These are phyloP conservation scores for Metarhizium guizhouense DNA, from an alignment of 2,329 filamentous ascomycete species.

Conservation along the genomic window DNA sequence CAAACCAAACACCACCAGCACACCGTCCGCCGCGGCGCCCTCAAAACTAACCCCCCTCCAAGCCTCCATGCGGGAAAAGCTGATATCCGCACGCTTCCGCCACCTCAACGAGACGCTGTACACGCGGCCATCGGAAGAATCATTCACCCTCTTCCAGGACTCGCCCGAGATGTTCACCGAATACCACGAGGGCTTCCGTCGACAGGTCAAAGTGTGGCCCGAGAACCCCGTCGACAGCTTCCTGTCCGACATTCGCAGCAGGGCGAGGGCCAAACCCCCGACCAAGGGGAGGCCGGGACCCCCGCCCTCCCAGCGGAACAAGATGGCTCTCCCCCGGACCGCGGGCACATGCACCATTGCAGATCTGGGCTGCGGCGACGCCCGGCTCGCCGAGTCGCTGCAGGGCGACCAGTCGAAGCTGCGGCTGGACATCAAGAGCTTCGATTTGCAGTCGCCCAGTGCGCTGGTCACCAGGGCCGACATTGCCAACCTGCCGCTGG, in stretches of 20 bases:
- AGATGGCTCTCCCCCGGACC: constrained; percentile 58
- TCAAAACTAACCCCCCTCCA: constrained; percentile 82
- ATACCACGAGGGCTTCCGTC: constrained; percentile 93
- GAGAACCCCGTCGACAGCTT: constrained; percentile 92
- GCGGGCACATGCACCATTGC: constrained; percentile 69
- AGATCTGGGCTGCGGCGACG: constrained; percentile 91
- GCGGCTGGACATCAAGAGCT: constrained; percentile 69
- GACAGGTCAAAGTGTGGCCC: constrained; percentile 92
- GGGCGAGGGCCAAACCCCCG: constrained; percentile 46
- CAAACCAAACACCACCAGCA: not conserved
- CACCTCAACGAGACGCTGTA: constrained; percentile 97
- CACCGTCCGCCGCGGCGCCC: constrained; percentile 12
- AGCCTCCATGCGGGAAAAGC: constrained; percentile 87
- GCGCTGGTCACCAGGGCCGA: constrained; percentile 79
- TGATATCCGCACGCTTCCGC: constrained; percentile 90
- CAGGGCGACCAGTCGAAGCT: constrained; percentile 55
- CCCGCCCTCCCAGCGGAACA: constrained; percentile 16
- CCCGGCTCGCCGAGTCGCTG: constrained; percentile 64
- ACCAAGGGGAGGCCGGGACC: constrained; percentile 20
- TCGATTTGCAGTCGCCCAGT: constrained; percentile 73
- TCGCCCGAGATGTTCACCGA: constrained; percentile 92
- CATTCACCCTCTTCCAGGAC: constrained; percentile 72
- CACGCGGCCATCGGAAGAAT: constrained; percentile 76
- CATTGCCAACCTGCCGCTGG: constrained; percentile 73
- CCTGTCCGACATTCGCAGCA: constrained; percentile 57